These are phyloP conservation scores for Trichosporon sp. DNA, from an alignment of 1,284 basidiomycete genomes.

Conservation along the genomic window DNA sequence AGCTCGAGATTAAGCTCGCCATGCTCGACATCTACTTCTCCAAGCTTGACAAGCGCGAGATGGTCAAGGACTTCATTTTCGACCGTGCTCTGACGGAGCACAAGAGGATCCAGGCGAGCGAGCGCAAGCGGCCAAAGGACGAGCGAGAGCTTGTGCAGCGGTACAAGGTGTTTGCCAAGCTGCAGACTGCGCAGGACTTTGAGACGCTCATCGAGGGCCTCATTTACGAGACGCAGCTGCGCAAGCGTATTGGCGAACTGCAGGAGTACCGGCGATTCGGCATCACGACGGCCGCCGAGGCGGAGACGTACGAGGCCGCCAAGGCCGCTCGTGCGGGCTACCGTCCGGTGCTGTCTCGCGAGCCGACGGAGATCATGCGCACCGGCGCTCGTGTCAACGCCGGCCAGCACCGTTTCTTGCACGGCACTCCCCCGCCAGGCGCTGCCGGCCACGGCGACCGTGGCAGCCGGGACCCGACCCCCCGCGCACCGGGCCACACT, in stretches of 20 bases:
- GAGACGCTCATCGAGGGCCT: slow-evolving; percentile 87
- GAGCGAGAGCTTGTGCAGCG: slow-evolving; percentile 88
- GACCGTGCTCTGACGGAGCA: slow-evolving; percentile 90
- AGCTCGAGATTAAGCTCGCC: slow-evolving; percentile 36
- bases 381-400: slow-evolving; percentile 50
- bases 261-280: slow-evolving; percentile 86
- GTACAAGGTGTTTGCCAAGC: slow-evolving; percentile 85
- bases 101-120: slow-evolving; percentile 88
- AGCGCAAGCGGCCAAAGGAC: slow-evolving; percentile 87
- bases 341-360: slow-evolving; percentile 43
- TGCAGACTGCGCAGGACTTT: slow-evolving; percentile 90
- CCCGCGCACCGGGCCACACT: slow-evolving; percentile 34
- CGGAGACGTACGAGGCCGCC: slow-evolving; percentile 81
- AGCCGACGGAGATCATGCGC: slow-evolving; percentile 43
- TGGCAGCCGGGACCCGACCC: slow-evolving; percentile 35
- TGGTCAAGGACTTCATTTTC: slow-evolving; percentile 89
- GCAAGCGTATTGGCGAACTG: slow-evolving; percentile 82
- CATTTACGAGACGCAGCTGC: slow-evolving; percentile 80
- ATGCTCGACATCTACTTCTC: slow-evolving; percentile 91
- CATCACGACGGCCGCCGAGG: slow-evolving; percentile 76
- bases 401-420: slow-evolving; percentile 52
- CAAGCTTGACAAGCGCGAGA: slow-evolving; percentile 82
- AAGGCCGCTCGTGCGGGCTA: slow-evolving; percentile 61
- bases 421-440: slow-evolving; percentile 36
- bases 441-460: slow-evolving; percentile 38